Base-by-base conservation (phyloP, 1,284 basidiomycete species). In the Puccinia triticina region DNA sequence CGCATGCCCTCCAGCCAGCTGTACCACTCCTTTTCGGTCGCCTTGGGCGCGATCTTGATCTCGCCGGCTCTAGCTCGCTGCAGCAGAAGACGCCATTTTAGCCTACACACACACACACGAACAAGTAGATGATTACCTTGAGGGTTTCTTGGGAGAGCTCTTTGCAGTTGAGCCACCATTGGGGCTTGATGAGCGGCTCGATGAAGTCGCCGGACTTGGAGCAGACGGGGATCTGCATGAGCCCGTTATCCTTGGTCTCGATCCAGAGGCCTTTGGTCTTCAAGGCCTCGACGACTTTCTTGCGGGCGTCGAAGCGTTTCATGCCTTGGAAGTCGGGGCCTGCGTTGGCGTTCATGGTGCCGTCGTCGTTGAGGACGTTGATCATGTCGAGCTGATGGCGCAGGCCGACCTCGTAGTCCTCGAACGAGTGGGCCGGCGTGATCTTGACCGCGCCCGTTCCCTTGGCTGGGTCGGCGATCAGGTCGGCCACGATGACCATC, bases 361-460 rank as follows among this genome's bases (percentile, higher is more conserved):
- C 97, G 86, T 99, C 95, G 85, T 99, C 97, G 87, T 98, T 97
- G 86, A 99, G 88, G 85, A 99, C 93, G 87, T 93, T 98, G 89
- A 99, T 93, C 86, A 98, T 97, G 83, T 94, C 92, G 66, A 99
- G 90, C 16, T 93, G 91, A 88, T 99, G 95, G 67, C 96, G 89
- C 86, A 91, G 87, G 46, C 95, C 97, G 85, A 96, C 95, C 85
- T 96, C 95, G 88, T 97, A 99, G 90, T 99, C 96, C 87, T 97
- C 97, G 53, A 92, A 93, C 87, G 99, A 97, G 87, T 99, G 97
- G 0, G 96, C 97, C n/a, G 97, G 97, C 0, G 97, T 99, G 87
- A 99, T 99, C 89, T 99, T 99, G 83, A 99, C 96, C 7, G 96
- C 97, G 88, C 97, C 97, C 37, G 97, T 99, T 79, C 97, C 97